phyloP scores from a whole-genome alignment of 495 filamentous ascomycete species.

The Aspergillus diversus region DNA sequence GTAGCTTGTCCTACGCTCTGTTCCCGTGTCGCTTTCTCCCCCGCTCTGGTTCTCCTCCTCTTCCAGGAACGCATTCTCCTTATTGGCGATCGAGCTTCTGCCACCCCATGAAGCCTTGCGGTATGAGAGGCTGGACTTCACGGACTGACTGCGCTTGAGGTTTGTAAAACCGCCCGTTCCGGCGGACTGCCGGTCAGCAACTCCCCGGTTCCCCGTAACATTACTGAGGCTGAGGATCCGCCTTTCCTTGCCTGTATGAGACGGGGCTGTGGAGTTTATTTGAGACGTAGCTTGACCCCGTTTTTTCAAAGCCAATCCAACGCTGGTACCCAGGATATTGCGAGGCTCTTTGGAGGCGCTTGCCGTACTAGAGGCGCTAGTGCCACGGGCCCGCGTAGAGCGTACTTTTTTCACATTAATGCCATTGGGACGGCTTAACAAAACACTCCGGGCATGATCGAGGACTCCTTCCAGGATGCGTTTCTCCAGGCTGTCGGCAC shows the following conservation, averaged over 20 bases:
- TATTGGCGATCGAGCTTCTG: conserved; percentile 53
- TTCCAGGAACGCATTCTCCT: conserved; percentile 62
- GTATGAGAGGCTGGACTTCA: conserved; percentile 63
- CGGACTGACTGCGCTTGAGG: conserved; percentile 71
- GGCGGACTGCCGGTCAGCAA: conserved; percentile 56
- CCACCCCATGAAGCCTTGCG: conserved; percentile 79
- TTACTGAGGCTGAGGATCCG: conserved; percentile 88
- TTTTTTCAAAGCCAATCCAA: conserved; percentile 58
- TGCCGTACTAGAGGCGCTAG: conserved; percentile 42
- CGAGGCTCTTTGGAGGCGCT: conserved; percentile 46
- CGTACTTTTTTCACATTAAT: conserved; percentile 79
- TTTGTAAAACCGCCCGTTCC: conserved; percentile 49
- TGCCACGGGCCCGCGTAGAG: conserved; percentile 49
- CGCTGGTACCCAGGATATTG: conserved; percentile 50
- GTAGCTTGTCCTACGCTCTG: conserved; percentile 58
- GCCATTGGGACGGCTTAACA: conserved; percentile 62
- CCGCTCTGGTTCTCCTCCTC: conserved; percentile 53
- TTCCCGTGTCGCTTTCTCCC: conserved; percentile 53
- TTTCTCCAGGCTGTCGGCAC: conserved; percentile 85
- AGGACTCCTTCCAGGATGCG: conserved; percentile 93
- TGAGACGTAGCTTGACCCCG: conserved; percentile 45
- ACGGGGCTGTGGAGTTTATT: conserved; percentile 52
- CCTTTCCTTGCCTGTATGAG: conserved; percentile 56
- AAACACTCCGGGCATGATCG: conserved; percentile 85
- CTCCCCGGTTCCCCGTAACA: conserved; percentile 76